phyloP scores from a whole-genome alignment of 2,329 filamentous ascomycete genomes.

The Cordyceps javanica region DNA sequence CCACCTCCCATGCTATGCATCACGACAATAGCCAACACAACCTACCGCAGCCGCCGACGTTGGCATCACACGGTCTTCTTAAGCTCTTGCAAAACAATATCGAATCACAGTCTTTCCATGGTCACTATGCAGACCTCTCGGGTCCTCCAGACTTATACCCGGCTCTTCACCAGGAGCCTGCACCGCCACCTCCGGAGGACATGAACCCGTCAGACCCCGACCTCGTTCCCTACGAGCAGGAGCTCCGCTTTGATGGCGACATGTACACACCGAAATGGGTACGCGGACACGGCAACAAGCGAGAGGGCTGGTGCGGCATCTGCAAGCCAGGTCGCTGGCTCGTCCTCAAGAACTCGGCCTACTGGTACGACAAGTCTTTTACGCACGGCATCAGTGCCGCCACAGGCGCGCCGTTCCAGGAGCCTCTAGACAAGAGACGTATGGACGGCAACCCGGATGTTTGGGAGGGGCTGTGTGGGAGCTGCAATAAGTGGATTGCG shows the following conservation, averaged over 20 bases:
- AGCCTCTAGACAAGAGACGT: conserved; percentile 66
- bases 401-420: conserved; percentile 71
- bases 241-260: conserved; percentile 72
- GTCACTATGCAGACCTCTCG: conserved; percentile 66
- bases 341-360: conserved; percentile 83
- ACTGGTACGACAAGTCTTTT: conserved; percentile 91
- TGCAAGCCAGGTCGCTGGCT: conserved; percentile 84
- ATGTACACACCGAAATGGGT: conserved; percentile 81
- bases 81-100: conserved; percentile 70
- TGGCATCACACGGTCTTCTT: conserved; percentile 67
- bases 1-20: conserved; percentile 24
- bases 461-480: conserved; percentile 73
- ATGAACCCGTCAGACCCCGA: conserved; percentile 75
- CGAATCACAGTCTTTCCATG: conserved; percentile 59
- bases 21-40: conserved; percentile 33
- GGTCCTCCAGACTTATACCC: conserved; percentile 73
- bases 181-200: conserved; percentile 69
- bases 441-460: conserved; percentile 78
- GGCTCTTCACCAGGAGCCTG: conserved; percentile 66
- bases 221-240: conserved; percentile 70
- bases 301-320: conserved; percentile 84
- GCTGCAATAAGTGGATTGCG: conserved; percentile 75
- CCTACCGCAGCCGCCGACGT: conserved; percentile 53
- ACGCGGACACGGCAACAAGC: conserved; percentile 78
- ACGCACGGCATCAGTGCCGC: conserved; percentile 80